Conservation (phyloP, 179 eudicot genomes). For the Vitellaria paradoxa region DNA sequence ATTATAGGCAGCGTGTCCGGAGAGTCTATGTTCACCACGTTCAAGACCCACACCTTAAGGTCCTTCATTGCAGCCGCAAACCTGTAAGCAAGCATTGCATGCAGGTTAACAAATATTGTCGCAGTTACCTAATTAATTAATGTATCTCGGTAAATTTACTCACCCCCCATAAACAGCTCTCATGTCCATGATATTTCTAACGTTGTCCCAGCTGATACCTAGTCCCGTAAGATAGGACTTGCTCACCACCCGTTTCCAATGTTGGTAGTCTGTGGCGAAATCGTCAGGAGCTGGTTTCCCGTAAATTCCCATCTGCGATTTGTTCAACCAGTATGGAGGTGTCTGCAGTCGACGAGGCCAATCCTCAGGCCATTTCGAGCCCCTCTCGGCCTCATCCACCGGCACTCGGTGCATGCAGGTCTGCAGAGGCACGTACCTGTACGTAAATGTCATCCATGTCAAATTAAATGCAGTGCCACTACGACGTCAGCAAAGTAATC, state of each 20-base stretch:
- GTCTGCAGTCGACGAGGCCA: conserved; percentile 59
- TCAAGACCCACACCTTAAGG: conserved; percentile 75
- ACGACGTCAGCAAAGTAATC: not conserved
- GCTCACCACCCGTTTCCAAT: conserved; percentile 67
- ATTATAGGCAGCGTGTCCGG: conserved; percentile 91
- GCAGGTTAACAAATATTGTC: not conserved
- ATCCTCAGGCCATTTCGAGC: conserved; percentile 70
- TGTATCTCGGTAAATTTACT: not conserved
- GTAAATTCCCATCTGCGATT: conserved; percentile 70
- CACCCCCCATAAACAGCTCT: conserved; percentile 95
- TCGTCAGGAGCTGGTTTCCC: conserved; percentile 88
- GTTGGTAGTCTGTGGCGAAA: conserved; percentile 63
- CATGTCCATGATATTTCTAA: conserved; percentile 92
- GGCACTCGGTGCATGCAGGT: conserved; percentile 80
- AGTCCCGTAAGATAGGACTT: conserved; percentile 56
- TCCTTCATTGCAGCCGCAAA: conserved; percentile 89
- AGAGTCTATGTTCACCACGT: conserved; percentile 74
- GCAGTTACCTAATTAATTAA: not conserved
- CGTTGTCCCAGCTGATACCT: conserved; percentile 72
- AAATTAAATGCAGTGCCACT: too few species aligned
- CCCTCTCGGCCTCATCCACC: conserved; percentile 46
- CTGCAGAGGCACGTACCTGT: conserved; percentile 79
- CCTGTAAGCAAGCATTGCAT: conserved; percentile 38
- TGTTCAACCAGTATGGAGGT: conserved; percentile 78
- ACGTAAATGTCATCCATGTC: conserved; percentile 3